phyloP scores from a whole-genome alignment of 1,284 basidiomycete genomes.

The Pterula multifida region DNA sequence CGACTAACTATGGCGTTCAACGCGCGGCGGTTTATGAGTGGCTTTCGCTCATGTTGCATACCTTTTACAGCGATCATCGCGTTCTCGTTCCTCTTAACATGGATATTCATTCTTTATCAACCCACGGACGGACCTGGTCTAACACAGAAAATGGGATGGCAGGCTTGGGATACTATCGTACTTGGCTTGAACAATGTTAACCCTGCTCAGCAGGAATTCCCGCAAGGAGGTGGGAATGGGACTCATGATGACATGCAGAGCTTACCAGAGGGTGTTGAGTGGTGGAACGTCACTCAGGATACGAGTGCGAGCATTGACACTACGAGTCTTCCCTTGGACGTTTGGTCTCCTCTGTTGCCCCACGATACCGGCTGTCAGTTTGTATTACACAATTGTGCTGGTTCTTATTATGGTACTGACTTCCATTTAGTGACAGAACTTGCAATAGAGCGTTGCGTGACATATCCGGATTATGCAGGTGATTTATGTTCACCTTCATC shows the following conservation, averaged over 20 bases:
- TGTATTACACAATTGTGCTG: no score
- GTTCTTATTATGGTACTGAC: no score
- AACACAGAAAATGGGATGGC: constrained; percentile 75
- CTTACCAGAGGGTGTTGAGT: constrained; percentile 34
- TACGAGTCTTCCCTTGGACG: constrained; percentile 66
- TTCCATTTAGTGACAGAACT: constrained; percentile 63
- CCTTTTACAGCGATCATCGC: constrained; percentile 49
- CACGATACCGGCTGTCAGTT: constrained; percentile 74
- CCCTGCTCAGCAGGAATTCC: constrained; percentile 8
- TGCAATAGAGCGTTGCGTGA: constrained; percentile 54
- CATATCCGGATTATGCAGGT: constrained; percentile 43
- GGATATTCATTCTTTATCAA: constrained; percentile 67
- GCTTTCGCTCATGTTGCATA: constrained; percentile 20
- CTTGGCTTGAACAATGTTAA: background rate
- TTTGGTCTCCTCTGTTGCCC: constrained; percentile 70
- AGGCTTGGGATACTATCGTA: constrained; percentile 67
- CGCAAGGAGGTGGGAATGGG: background rate
- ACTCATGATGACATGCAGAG: constrained; percentile 4
- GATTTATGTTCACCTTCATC: constrained; percentile 59
- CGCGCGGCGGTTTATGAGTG: no score
- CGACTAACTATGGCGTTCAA: no score
- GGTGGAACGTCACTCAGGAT: constrained; percentile 52
- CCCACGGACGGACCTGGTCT: constrained; percentile 60
- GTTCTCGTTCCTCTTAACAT: constrained; percentile 61
- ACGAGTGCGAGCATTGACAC: constrained; percentile 31